phyloP scores from a whole-genome alignment of 2,329 filamentous ascomycete species.

The Sporothrix pseudoabietina region DNA sequence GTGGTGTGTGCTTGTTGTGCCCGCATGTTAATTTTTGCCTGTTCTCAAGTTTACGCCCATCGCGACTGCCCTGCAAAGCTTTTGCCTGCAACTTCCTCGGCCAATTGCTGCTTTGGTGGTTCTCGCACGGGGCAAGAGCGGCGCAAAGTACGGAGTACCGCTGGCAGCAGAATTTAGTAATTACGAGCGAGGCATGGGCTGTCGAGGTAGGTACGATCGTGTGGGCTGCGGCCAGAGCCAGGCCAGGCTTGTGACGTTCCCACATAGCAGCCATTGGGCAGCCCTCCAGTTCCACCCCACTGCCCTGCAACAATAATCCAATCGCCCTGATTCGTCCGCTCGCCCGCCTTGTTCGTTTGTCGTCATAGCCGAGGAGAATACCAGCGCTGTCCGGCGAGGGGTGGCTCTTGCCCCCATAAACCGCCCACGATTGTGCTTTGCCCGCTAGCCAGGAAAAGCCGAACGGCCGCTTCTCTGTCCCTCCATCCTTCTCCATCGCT shows the following conservation, averaged over 20 bases:
- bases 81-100: constrained; percentile 21
- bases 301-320: constrained; percentile 36
- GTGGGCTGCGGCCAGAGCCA: not conserved
- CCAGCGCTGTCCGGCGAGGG: constrained; percentile 28
- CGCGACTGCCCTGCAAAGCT: not conserved
- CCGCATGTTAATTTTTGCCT: not conserved
- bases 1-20: not conserved
- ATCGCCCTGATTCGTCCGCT: constrained; percentile 37
- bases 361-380: constrained; percentile 40
- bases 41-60: constrained; percentile 15
- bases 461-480: constrained; percentile 7
- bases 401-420: constrained; percentile 29
- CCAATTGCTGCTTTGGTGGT: constrained; percentile 27
- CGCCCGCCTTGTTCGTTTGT: constrained; percentile 35
- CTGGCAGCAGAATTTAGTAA: not conserved
- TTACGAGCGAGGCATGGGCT: not conserved
- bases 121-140: constrained; percentile 12
- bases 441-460: constrained; percentile 32
- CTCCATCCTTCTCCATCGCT: not conserved
- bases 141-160: constrained; percentile 4
- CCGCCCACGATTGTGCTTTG: constrained; percentile 26
- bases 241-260: constrained; percentile 30
- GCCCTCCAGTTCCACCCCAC: constrained; percentile 20
- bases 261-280: not conserved
- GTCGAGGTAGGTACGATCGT: constrained; percentile 10